Evolutionary conservation across 345 rosid genomes (phyloP).

Genomic region (Eucalyptus regnans): DNA sequence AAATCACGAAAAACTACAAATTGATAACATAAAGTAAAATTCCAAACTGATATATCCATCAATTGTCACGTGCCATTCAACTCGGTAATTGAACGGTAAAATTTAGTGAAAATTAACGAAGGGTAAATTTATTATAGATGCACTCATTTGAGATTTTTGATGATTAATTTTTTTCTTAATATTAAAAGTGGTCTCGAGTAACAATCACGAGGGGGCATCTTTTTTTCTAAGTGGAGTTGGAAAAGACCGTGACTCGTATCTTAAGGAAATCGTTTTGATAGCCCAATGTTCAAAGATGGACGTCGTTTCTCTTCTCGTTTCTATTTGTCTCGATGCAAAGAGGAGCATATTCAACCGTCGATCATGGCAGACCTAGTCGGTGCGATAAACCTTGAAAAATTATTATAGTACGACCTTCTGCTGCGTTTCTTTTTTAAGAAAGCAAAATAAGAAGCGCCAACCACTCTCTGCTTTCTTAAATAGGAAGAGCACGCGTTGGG

Average conservation of each 20-base stretch:
- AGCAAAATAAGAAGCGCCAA: not conserved
- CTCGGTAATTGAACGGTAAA: rapidly evolving
- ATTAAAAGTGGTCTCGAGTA: not conserved
- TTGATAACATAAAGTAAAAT: rapidly evolving
- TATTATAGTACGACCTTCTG: not conserved
- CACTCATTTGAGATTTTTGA: rapidly evolving
- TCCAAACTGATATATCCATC: rapidly evolving
- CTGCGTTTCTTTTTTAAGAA: not conserved
- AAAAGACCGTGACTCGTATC: not conserved
- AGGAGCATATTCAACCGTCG: not conserved
- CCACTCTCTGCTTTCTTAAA: not conserved
- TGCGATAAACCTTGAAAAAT: not conserved
- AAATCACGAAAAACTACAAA: too few species aligned
- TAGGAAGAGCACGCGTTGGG: not conserved
- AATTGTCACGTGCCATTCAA: rapidly evolving
- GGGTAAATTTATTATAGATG: rapidly evolving
- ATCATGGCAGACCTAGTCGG: not conserved
- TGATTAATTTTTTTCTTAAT: rapidly evolving
- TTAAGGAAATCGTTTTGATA: not conserved
- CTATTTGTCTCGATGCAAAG: not conserved
- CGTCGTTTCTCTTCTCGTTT: not conserved
- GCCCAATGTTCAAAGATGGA: not conserved
- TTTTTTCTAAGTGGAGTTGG: not conserved
- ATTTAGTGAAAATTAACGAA: rapidly evolving
- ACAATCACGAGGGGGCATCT: not conserved